Evolutionary conservation across 345 rosid genomes (phyloP), one percentile per base, ranked within the genome.

Genomic region (Salix brachista): DNA sequence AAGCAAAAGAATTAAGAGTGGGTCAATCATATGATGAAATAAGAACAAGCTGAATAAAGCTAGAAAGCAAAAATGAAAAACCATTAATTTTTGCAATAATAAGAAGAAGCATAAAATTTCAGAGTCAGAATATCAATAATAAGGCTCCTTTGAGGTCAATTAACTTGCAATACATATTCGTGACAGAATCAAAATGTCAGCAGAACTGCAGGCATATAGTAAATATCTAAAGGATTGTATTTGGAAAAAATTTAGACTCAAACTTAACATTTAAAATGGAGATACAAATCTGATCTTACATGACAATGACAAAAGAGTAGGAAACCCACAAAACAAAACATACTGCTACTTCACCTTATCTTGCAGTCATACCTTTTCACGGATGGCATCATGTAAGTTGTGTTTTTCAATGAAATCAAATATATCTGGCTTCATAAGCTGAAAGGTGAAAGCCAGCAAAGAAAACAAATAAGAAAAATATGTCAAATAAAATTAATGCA

Each of bases 391-490:
- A 70, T 94, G 96, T 78, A 96, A 85, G 86, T 75, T 81, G 86
- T 94, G 90, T 72, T 86, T 92, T 84, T 96, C 98, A 58, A 94
- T 83, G 85, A 94, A 92, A 80, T 90, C 91, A 79, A 94, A 96
- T 78, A 91, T 81, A 74, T 88, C 91, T 30, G 97, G 98, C 82
- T 90, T 96, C 97, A 94, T 83, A 80, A 96, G 97, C 99, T 96
- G 97, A 78, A 89, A 75, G 81, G 39, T 3, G 76, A 73, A 80
- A 72, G 26, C 28, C 75, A 67, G 30, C 67, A 44, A 50, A 73
- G 28, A 67, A 81, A 26, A 39, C 39, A 61, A 42, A 58, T 75
- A 71, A 73, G 44, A 73, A 77, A 42, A 71, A 30, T 44, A 81
- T 54, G 72, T 71, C 65, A 73, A 69, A 42, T 64, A 65, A 23